These are phyloP conservation scores for Suillus placidus DNA, from an alignment of 768 basidiomycete species.

Conservation along the genomic window DNA sequence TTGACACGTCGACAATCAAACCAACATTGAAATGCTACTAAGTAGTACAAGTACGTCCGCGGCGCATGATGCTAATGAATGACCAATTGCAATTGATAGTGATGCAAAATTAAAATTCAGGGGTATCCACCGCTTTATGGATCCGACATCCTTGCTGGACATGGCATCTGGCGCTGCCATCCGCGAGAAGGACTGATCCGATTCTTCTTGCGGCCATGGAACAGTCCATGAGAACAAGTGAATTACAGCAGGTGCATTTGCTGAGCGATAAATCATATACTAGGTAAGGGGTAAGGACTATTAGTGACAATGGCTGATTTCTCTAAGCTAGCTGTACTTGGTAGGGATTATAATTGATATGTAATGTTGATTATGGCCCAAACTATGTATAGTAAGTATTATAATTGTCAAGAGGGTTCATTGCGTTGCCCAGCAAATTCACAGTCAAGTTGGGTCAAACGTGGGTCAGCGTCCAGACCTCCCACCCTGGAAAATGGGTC, in stretches of 20 bases:
- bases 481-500: neutral
- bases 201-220: neutral
- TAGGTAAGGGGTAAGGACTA: neutral
- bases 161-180: neutral
- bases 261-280: neutral
- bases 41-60: neutral
- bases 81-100: neutral
- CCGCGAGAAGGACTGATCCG: neutral
- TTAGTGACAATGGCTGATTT: neutral
- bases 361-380: neutral
- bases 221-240: neutral
- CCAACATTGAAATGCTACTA: neutral
- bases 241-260: neutral
- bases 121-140: neutral
- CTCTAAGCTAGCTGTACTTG: neutral
- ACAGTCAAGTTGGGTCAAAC: neutral
- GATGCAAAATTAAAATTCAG: neutral
- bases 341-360: neutral
- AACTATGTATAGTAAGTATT: neutral
- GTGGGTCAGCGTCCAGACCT: neutral
- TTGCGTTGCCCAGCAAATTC: neutral
- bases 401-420: neutral
- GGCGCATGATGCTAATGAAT: neutral
- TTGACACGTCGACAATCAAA: neutral
- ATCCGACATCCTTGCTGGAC: neutral